Percentiles rank a stretch among this genome's conserved stretches.
Conservation (phyloP, 108 stramenopile species). For the Skeletonema costatum region DNA sequence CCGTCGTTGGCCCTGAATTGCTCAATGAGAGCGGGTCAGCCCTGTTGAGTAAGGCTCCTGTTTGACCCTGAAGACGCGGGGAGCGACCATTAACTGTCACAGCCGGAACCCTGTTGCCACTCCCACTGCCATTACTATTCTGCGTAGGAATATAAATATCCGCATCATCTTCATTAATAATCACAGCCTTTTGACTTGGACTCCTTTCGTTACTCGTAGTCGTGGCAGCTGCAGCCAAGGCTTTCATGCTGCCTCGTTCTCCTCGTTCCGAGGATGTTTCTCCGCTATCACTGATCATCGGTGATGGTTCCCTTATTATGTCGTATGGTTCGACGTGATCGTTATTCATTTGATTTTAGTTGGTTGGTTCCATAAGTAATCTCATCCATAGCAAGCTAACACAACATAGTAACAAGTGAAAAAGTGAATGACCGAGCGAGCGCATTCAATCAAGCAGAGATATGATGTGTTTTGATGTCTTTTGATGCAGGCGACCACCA, state of each 20-base stretch:
- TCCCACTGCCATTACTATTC: not conserved
- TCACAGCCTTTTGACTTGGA: not conserved
- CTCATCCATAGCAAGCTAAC: no score
- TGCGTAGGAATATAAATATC: not conserved
- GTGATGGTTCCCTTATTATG: not conserved
- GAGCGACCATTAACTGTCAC: not conserved
- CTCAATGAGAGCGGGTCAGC: not conserved
- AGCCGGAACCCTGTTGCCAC: not conserved
- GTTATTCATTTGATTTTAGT: not conserved
- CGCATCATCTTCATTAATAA: not conserved
- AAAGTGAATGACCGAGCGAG: no score
- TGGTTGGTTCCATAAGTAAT: no score
- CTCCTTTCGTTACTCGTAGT: not conserved
- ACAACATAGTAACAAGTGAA: no score
- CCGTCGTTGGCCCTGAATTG: not conserved
- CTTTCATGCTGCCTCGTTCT: not conserved
- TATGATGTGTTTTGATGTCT: no score
- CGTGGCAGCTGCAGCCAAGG: not conserved
- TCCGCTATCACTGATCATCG: slow-evolving; percentile 2
- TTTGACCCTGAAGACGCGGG: not conserved
- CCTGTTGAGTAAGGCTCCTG: not conserved
- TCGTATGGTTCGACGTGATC: not conserved
- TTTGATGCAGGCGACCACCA: no score
- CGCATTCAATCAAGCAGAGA: no score
- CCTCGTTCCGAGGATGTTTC: slow-evolving; percentile 3